Evolutionary conservation across 768 basidiomycete species (phyloP).

Genomic region (Leccinum rimulosum): DNA sequence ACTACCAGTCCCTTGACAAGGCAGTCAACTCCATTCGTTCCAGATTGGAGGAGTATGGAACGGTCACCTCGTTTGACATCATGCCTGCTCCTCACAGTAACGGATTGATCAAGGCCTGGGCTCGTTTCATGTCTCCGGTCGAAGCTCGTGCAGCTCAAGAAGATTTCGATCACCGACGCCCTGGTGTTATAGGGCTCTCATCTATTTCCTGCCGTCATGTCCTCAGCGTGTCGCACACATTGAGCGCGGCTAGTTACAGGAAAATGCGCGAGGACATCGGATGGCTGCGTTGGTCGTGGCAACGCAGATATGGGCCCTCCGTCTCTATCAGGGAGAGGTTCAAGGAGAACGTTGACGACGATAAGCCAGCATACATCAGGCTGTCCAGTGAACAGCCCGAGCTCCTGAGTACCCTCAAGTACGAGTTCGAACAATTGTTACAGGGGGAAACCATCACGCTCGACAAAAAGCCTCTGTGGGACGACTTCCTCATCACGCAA

Average conservation of each 20-base stretch:
- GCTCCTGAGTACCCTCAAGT: conserved; percentile 54
- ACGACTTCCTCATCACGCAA: conserved; percentile 51
- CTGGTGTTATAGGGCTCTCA: conserved; percentile 44
- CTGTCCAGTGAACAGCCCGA: conserved; percentile 50
- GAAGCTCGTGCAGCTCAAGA: conserved; percentile 53
- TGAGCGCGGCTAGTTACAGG: conserved; percentile 39
- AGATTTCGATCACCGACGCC: conserved; percentile 46
- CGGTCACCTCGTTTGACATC: conserved; percentile 43
- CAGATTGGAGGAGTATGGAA: conserved; percentile 38
- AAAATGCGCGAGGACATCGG: conserved; percentile 45
- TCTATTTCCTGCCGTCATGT: conserved; percentile 52
- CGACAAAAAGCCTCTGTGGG: conserved; percentile 59
- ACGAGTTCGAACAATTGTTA: conserved; percentile 57
- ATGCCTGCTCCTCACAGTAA: conserved; percentile 49
- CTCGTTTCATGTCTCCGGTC: conserved; percentile 47
- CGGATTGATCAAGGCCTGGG: conserved; percentile 53
- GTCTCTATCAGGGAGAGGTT: conserved; percentile 30
- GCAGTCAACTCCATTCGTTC: conserved; percentile 38
- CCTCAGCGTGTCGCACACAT: conserved; percentile 46
- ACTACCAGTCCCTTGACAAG: conserved; percentile 36
- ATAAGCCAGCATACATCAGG: conserved; percentile 37
- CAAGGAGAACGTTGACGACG: conserved; percentile 8
- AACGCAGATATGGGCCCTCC: conserved; percentile 27
- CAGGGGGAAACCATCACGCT: conserved; percentile 57
- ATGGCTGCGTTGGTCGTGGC: conserved; percentile 39